Evolutionary conservation across 1,284 basidiomycete species (phyloP), one percentile per base, ranked within the genome.

Genomic region (Ustilago hordei): DNA sequence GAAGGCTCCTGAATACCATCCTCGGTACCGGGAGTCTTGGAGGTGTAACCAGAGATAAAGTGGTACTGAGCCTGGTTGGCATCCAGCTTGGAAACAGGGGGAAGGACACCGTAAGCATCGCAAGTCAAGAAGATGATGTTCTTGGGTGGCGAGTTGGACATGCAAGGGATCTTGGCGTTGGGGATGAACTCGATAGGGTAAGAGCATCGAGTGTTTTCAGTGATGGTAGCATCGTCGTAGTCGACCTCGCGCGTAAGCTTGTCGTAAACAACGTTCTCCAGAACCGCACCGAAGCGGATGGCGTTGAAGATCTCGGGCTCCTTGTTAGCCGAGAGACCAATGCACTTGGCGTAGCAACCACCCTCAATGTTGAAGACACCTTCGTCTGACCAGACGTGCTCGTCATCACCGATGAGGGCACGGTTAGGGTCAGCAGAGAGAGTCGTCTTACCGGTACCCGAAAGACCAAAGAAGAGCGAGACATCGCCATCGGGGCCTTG

Each of bases 311-410:
- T 99, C 87, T 98, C 97, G 69, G 96, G 96, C 88, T 99, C 96
- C 90, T 90, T 98, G 88, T 97, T 94, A 23, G 91, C 91, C 55
- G 93, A 94, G 80, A 99, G 92, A 89, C 97, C 97, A 89, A 99
- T 93, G 87, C 91, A 93, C 90, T 99, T 99, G 88, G 96, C 96
- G 87, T 99, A 99, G 89, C 96, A 99, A 66, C 97, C 96, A 82
- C 96, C 96, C 87, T 99, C 96, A 84, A 99, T 99, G 91, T 99
- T 99, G 92, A 99, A 99, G 74, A 99, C 96, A 87, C 96, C 97
- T 50, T 78, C 75, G 67, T 85, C 84, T 19, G 84, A 85, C 84
- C 84, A 85, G 36, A 85, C 84, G 79, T 85, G 84, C 79, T 85
- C 84, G 75, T 85, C 84, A 64, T 85, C 84, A 55, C 84, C 84